Conservation (phyloP, 2,329 filamentous ascomycete genomes). For the Beauveria australis region DNA sequence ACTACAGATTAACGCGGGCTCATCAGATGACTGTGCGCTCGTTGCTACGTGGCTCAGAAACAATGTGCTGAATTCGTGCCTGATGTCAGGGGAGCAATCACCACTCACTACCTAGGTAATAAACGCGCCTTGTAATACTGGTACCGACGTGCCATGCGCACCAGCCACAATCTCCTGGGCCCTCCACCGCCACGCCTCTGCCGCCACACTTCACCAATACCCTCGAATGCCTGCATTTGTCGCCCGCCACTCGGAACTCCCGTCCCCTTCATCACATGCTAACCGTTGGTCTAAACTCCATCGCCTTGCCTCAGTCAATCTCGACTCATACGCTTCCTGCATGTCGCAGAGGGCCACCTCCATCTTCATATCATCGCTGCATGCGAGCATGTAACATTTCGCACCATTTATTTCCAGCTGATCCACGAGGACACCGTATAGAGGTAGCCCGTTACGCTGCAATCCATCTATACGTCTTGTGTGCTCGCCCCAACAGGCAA, state of each 20-base stretch:
- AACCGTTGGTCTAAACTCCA: background rate
- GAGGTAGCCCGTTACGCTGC: background rate
- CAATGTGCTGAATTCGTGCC: background rate
- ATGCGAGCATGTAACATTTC: slow-evolving; percentile 2
- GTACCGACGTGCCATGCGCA: background rate
- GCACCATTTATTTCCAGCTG: background rate
- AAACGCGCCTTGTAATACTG: too few species aligned
- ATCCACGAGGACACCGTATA: slow-evolving; percentile 6
- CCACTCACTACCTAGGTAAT: too few species aligned
- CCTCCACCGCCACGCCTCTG: background rate
- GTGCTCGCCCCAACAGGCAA: background rate
- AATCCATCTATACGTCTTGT: background rate
- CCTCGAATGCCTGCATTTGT: background rate
- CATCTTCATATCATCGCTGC: background rate
- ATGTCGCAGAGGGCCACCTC: background rate
- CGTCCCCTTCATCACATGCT: slow-evolving; percentile 7
- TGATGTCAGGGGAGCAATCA: background rate
- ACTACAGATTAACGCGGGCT: background rate
- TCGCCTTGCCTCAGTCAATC: slow-evolving; percentile 1
- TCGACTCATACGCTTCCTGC: background rate
- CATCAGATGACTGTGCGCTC: background rate
- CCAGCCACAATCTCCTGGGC: background rate
- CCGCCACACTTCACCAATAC: background rate
- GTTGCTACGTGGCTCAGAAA: background rate
- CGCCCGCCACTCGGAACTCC: background rate